Evolutionary conservation across 345 rosid species (phyloP).

Genomic region (Euphorbia peplus): DNA sequence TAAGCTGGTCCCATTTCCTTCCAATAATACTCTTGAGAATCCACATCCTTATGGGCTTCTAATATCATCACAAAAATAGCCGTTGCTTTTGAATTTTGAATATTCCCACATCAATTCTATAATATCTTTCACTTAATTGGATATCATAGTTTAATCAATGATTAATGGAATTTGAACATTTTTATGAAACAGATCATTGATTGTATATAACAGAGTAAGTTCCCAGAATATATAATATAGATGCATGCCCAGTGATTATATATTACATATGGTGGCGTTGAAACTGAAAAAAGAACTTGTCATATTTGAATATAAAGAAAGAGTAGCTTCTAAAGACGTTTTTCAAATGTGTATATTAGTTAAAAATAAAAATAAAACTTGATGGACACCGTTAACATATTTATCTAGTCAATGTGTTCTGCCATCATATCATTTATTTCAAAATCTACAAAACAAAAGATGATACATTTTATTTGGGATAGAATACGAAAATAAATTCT

Average conservation of each 20-base stretch:
- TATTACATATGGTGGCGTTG: background rate
- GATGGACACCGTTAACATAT: too few species aligned
- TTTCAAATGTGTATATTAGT: too few species aligned
- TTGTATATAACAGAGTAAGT: background rate
- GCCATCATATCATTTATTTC: too few species aligned
- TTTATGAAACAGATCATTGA: background rate
- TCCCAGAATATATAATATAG: background rate
- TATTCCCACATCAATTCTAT: background rate
- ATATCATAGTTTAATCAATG: background rate
- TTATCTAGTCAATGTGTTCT: too few species aligned
- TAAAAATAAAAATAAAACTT: too few species aligned
- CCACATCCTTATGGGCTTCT: slow-evolving; percentile 6
- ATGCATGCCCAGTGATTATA: background rate
- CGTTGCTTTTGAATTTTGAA: slow-evolving; percentile 12
- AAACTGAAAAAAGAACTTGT: background rate
- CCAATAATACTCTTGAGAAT: slow-evolving; percentile 21
- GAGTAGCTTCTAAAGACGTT: too few species aligned
- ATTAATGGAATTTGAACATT: background rate
- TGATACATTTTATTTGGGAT: too few species aligned
- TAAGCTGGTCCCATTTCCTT: slow-evolving; percentile 13
- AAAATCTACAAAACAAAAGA: too few species aligned
- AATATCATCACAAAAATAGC: slow-evolving; percentile 2
- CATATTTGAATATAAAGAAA: too few species aligned
- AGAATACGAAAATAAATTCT: too few species aligned
- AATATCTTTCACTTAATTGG: background rate